A percentile compares a stretch with the other conserved stretches of the same genome.
Conservation (phyloP, 1,284 basidiomycete genomes). For the Xerocomus nothofagi region DNA sequence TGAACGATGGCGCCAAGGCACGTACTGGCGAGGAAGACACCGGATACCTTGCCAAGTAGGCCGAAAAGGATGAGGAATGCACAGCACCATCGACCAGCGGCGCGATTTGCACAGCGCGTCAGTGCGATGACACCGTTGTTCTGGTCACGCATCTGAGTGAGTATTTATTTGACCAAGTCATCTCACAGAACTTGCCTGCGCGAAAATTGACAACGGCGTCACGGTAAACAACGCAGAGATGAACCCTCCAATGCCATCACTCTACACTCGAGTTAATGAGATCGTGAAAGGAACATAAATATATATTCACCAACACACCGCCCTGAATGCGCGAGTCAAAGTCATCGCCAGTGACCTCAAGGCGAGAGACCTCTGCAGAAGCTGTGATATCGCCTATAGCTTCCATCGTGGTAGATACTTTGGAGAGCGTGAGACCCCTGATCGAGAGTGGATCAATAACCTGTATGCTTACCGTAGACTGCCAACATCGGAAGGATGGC, state of each 20-base stretch:
- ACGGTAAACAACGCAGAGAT: constrained; percentile 79
- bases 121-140: constrained; percentile 83
- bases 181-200: constrained; percentile 47
- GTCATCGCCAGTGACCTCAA: constrained; percentile 64
- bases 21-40: constrained; percentile 72
- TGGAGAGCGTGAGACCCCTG: background rate
- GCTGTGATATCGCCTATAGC: constrained; percentile 88
- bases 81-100: constrained; percentile 74
- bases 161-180: background rate
- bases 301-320: constrained; percentile 66
- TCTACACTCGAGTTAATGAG: constrained; percentile 35
- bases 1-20: constrained; percentile 2
- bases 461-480: constrained; percentile 58
- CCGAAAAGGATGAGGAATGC: constrained; percentile 72
- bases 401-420: constrained; percentile 77
- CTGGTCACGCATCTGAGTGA: constrained; percentile 32
- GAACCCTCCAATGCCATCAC: constrained; percentile 74
- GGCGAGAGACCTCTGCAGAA: constrained; percentile 76
- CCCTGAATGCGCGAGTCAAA: constrained; percentile 84
- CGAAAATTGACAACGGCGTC: constrained; percentile 78
- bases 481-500: constrained; percentile 84
- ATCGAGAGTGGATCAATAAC: background rate
- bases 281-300: background rate
- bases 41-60: constrained; percentile 76
- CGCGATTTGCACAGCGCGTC: constrained; percentile 74